Conservation (phyloP, 2,329 filamentous ascomycete genomes). For the Zasmidium cellare region DNA sequence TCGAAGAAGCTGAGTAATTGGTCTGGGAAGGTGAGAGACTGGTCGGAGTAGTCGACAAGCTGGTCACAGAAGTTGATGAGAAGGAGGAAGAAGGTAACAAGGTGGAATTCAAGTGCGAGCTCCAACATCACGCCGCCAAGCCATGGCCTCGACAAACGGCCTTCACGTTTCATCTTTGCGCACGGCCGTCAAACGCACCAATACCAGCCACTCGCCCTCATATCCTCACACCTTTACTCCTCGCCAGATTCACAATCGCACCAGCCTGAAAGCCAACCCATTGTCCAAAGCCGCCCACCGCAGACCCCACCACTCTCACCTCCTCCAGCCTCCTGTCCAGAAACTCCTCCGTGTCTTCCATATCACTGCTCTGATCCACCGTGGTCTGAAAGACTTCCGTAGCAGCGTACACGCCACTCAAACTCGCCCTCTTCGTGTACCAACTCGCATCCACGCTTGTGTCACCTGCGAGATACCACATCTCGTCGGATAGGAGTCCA, state of each 20-base stretch:
- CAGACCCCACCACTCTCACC: slow-evolving; percentile 61
- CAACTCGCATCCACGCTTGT: slow-evolving; percentile 78
- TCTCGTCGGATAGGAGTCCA: slow-evolving; percentile 82
- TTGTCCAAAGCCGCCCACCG: slow-evolving; percentile 65
- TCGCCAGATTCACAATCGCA: slow-evolving; percentile 75
- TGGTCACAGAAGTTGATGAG: too few species aligned
- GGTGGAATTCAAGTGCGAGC: too few species aligned
- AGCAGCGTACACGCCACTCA: slow-evolving; percentile 67
- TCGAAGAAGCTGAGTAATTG: too few species aligned
- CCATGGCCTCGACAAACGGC: too few species aligned
- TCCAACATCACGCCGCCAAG: too few species aligned
- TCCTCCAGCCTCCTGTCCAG: slow-evolving; percentile 74
- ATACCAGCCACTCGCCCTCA: too few species aligned
- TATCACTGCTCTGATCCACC: slow-evolving; percentile 68
- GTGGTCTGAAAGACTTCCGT: slow-evolving; percentile 93
- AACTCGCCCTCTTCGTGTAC: slow-evolving; percentile 72
- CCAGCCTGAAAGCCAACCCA: slow-evolving; percentile 82
- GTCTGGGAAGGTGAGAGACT: too few species aligned
- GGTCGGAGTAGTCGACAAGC: too few species aligned
- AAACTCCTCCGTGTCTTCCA: slow-evolving; percentile 76
- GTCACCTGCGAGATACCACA: slow-evolving; percentile 85
- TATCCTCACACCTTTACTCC: slow-evolving; percentile 84
- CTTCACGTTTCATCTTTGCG: too few species aligned
- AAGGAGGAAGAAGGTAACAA: too few species aligned
- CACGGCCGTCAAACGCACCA: too few species aligned